Conservation (phyloP, 305 asterid species). For the Galium porrigens region DNA sequence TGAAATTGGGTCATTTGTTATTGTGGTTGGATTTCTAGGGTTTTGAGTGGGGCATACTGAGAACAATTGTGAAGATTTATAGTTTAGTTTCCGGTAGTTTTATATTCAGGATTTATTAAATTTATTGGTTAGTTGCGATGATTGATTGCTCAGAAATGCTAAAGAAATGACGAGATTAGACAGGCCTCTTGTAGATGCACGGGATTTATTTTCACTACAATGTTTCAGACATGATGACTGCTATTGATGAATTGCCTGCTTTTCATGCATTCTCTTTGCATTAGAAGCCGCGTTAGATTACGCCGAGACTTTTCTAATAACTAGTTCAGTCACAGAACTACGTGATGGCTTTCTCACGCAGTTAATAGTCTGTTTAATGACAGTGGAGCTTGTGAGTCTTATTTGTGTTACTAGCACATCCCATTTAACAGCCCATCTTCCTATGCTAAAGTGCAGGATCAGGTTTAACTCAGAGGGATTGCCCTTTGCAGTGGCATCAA, state of each 20-base stretch:
- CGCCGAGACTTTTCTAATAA: not conserved
- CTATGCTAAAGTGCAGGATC: conserved; percentile 5
- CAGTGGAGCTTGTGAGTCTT: not conserved
- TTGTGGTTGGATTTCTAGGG: not conserved
- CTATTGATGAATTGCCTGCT: not conserved
- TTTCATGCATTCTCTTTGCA: not conserved
- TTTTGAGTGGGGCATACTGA: not conserved
- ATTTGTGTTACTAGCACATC: not conserved
- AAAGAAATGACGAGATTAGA: not conserved
- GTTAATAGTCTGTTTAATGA: not conserved
- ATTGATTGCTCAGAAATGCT: not conserved
- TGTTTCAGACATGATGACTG: not conserved
- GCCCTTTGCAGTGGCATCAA: conserved; percentile 13
- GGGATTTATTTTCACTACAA: not conserved
- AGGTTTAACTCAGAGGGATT: not conserved
- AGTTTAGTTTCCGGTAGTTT: not conserved
- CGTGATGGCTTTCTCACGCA: not conserved
- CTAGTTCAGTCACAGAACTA: not conserved
- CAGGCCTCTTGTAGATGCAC: not conserved
- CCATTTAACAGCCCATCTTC: not conserved
- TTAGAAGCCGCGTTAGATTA: not conserved
- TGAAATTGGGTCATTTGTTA: not conserved
- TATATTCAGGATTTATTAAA: no score
- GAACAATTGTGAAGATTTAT: not conserved
- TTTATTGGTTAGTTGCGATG: not conserved